Conservation (phyloP, 108 stramenopile species). For the Fistulifera solaris region DNA sequence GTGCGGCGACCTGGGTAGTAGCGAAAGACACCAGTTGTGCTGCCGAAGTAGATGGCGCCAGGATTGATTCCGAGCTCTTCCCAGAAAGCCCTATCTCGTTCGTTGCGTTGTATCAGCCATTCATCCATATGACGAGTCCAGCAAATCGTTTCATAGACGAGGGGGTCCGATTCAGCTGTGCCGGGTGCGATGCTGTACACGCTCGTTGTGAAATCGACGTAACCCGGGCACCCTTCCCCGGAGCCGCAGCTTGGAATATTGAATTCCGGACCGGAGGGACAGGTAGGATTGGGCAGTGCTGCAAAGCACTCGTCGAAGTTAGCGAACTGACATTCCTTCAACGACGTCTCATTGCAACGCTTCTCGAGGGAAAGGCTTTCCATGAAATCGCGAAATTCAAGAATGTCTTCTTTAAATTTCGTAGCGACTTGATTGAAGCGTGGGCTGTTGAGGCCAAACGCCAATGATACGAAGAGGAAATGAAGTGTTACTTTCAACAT, state of each 20-base stretch:
- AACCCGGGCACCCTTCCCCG: neutral
- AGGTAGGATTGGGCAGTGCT: slow-evolving; percentile 1
- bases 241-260: neutral
- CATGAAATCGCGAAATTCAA: no score
- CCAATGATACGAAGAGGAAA: no score
- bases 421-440: no score
- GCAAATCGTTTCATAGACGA: slow-evolving; percentile 4
- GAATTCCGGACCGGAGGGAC: slow-evolving; percentile 1
- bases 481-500: no score
- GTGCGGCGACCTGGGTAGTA: slow-evolving; percentile 37
- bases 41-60: slow-evolving; percentile 43
- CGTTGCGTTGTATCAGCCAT: slow-evolving; percentile 1
- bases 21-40: slow-evolving; percentile 41
- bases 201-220: neutral
- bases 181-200: no score
- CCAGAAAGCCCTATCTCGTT: slow-evolving; percentile 2
- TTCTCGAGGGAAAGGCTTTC: neutral
- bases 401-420: no score
- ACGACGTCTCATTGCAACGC: slow-evolving; percentile 1
- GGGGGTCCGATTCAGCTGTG: neutral
- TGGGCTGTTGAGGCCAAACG: no score
- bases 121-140: slow-evolving; percentile 2
- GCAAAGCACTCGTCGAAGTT: slow-evolving; percentile 2
- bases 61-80: slow-evolving; percentile 16
- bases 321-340: neutral